These are phyloP conservation scores for Globisporangium sylvaticum DNA, from an alignment of 352 stramenopile species.

Conservation along the genomic window DNA sequence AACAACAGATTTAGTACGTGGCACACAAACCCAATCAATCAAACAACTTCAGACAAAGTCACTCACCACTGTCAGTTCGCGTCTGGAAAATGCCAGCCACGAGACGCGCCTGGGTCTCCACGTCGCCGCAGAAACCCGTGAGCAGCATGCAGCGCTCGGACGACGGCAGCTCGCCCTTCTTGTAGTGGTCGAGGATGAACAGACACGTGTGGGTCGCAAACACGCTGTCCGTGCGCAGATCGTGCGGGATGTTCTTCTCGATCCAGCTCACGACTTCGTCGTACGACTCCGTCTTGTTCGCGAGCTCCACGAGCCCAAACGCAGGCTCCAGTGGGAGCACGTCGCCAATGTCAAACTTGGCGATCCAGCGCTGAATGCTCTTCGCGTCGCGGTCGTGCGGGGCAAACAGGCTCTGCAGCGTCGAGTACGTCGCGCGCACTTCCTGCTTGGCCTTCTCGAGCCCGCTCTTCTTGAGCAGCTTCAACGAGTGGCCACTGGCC, in stretches of 20 bases:
- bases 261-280: constrained; percentile 61
- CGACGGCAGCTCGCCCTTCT: constrained; percentile 54
- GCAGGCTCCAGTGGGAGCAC: constrained; percentile 54
- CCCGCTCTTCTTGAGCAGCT: constrained; percentile 36
- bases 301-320: constrained; percentile 49
- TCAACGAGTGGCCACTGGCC: constrained; percentile 40
- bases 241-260: constrained; percentile 40
- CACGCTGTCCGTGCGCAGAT: constrained; percentile 44
- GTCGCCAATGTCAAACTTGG: constrained; percentile 52
- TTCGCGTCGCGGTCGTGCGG: constrained; percentile 41
- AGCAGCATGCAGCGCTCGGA: constrained; percentile 63
- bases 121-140: constrained; percentile 60
- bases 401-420: constrained; percentile 51
- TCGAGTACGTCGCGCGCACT: constrained; percentile 48
- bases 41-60: constrained; percentile 5
- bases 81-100: constrained; percentile 73
- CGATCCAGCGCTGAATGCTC: constrained; percentile 66
- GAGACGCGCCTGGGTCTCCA: constrained; percentile 59
- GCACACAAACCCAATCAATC: constrained; percentile 1
- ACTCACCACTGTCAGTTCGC: constrained; percentile 44
- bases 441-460: constrained; percentile 47
- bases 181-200: constrained; percentile 50
- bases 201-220: constrained; percentile 65
- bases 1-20: constrained; percentile 7
- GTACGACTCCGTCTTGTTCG: constrained; percentile 38